phyloP scores from a whole-genome alignment of 2,329 filamentous ascomycete species.

The Macrophomina tecta region DNA sequence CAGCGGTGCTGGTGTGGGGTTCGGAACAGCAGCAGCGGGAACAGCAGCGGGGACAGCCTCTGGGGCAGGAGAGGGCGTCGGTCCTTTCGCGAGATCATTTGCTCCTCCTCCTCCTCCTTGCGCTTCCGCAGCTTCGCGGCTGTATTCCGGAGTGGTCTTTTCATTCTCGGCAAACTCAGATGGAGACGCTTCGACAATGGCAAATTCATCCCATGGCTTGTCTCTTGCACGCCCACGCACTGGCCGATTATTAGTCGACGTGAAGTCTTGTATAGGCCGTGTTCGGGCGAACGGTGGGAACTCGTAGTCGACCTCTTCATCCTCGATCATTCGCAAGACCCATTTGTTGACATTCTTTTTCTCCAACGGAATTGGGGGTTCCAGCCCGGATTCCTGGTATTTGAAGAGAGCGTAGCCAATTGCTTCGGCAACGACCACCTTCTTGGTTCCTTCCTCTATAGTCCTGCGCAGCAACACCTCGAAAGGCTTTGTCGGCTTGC shows the following conservation, averaged over 20 bases:
- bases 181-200: conserved; percentile 73
- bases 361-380: conserved; percentile 68
- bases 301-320: conserved; percentile 83
- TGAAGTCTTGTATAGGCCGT: conserved; percentile 77
- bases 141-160: conserved; percentile 69
- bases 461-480: conserved; percentile 75
- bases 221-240: conserved; percentile 70
- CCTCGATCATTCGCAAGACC: conserved; percentile 83
- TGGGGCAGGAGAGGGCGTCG: conserved; percentile 40
- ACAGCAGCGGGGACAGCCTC: conserved; percentile 35
- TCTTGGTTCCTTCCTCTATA: conserved; percentile 69
- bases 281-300: conserved; percentile 79
- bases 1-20: conserved; percentile 31
- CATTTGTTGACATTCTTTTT: conserved; percentile 82
- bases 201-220: conserved; percentile 83
- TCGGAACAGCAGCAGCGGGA: conserved; percentile 32
- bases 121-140: conserved; percentile 55
- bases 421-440: conserved; percentile 76
- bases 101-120: not conserved
- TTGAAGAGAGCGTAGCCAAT: conserved; percentile 80
- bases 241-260: conserved; percentile 75
- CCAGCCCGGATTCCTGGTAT: conserved; percentile 76
- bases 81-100: conserved; percentile 28
- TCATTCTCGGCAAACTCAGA: conserved; percentile 74
- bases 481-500: conserved; percentile 67